Evolutionary conservation across 108 stramenopile genomes (phyloP), one percentile per base, ranked within the genome.

Genomic region (Epipyxis sp.): DNA sequence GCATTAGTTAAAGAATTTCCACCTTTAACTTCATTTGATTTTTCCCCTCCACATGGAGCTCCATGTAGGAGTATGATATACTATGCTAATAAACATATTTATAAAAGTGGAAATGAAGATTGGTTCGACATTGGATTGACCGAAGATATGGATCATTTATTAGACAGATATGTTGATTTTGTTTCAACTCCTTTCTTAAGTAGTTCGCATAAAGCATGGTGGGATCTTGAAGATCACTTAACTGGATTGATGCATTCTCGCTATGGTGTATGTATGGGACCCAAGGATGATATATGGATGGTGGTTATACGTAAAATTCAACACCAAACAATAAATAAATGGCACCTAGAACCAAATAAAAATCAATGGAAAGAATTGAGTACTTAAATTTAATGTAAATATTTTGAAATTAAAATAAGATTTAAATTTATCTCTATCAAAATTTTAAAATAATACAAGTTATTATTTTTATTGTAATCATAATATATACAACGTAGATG

Each of bases 31-130:
- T 16, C 34, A 10, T 65, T 65, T 37, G 61, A 65, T 25, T 65
- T 65, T 37, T 6, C 10, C 34, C 46, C 46, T 13, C 6, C 46
- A 13, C 30, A 37, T 65, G 61, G 61, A 32, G 6, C 27, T 32
- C 20, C 54, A 20, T n/a, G n/a, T n/a, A n/a, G n/a, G n/a, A 25
- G 54, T 25, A 57, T 57, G 54, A 65, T 65, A 6, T 65, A 65
- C 34, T 65, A 35, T 37, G 61, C 61, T 37, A 65, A 65, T 37
- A 3, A 25, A 65, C 13, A 3, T 35, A 37, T 65, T 35, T 65
- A 65, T 37, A 65, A 65, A 10, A 65, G 34, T 65, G 61, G 61
- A 32, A 65, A 65, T 65, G 61, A 65, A 37, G 61, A 65, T 65
- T 65, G 61, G 61, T 65, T 65, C 34, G 34, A 65, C 25, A 65